phyloP scores from a whole-genome alignment of 2,329 filamentous ascomycete genomes.

The Colletotrichum nymphaeae region DNA sequence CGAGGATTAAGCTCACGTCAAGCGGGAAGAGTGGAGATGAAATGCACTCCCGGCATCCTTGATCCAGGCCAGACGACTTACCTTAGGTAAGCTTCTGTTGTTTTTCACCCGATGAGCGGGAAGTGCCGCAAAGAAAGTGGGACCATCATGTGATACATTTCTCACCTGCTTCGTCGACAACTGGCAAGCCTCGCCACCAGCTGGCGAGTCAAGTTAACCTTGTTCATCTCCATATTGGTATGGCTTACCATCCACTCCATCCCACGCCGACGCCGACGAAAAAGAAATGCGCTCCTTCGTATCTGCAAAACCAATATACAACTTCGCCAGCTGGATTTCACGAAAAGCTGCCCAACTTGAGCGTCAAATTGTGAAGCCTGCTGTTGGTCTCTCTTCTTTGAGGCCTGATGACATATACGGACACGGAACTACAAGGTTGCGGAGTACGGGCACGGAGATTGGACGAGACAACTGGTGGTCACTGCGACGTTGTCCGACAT shows the following conservation, averaged over 20 bases:
- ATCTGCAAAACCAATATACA: slow-evolving; percentile 6
- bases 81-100: neutral
- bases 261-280: neutral
- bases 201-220: neutral
- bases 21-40: slow-evolving; percentile 18
- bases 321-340: neutral
- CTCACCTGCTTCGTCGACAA: neutral
- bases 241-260: neutral
- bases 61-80: neutral
- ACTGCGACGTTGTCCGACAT: slow-evolving; percentile 1
- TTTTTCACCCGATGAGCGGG: neutral
- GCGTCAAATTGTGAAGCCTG: neutral
- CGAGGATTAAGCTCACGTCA: slow-evolving; percentile 27
- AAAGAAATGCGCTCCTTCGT: slow-evolving; percentile 12
- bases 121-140: neutral
- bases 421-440: neutral
- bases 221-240: neutral
- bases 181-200: neutral
- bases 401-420: neutral
- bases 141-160: neutral
- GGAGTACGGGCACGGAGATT: neutral
- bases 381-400: neutral
- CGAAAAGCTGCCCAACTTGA: neutral
- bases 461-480: neutral
- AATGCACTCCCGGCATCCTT: neutral